Evolutionary conservation across 306 rosid genomes (phyloP).

Genomic region (Gleditsia sinensis): DNA sequence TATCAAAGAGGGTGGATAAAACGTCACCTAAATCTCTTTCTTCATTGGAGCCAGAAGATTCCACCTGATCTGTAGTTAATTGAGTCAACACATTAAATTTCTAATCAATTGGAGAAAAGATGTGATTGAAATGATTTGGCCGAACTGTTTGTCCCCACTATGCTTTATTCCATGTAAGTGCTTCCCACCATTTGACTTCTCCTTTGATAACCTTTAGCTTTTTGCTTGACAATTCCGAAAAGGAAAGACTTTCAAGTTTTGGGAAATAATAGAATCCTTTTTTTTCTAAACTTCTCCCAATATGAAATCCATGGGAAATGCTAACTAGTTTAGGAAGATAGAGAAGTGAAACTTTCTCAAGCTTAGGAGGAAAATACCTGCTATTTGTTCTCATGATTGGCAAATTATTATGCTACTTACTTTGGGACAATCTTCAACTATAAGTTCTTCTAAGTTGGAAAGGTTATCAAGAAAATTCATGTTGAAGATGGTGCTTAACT

Average conservation of each 20-base stretch:
- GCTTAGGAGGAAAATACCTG: background rate
- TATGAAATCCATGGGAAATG: background rate
- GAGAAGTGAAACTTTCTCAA: background rate
- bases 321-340: background rate
- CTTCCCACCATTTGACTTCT: slow-evolving; percentile 15
- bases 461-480: background rate
- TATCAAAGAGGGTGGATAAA: background rate
- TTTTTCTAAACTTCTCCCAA: background rate
- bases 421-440: background rate
- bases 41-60: background rate
- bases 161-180: background rate
- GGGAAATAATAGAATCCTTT: slow-evolving; percentile 6
- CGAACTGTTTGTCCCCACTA: background rate
- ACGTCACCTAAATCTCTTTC: background rate
- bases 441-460: background rate
- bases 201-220: background rate
- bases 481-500: background rate
- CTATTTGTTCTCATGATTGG: background rate
- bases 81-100: background rate
- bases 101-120: background rate
- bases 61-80: background rate
- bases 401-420: background rate
- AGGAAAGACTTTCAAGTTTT: background rate
- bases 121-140: background rate
- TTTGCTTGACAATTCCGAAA: background rate